Evolutionary conservation across 164 flowering plant genomes (phyloP), one percentile per base, ranked within the genome.

Genomic region (Kalanchoe fedtschenkoi): DNA sequence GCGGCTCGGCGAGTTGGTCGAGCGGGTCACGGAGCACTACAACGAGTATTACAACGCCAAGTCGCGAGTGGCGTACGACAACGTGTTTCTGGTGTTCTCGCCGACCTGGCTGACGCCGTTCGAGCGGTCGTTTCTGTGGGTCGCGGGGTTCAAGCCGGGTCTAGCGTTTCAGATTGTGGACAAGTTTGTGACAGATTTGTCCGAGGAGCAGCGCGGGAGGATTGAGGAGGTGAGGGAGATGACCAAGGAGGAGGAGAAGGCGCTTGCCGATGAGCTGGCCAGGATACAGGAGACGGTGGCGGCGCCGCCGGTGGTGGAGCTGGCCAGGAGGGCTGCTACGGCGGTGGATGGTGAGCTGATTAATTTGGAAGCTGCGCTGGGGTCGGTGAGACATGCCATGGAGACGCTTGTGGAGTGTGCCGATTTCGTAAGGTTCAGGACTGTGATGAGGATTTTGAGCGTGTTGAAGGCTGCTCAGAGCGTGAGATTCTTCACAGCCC

Each of bases 401-500:
- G 65, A 62, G 55, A 10, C 47, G 17, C 28, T 61, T 35, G 65
- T 62, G 2, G 65, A 42, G 37, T 29, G 35, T 17, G 56, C 65
- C 10, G 76, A 75, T 34, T 41, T 14, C 6, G 60, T 72, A 11
- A 63, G 74, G 63, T 26, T 37, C 16, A 33, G 24, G 21, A 68
- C 76, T 2, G 70, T 58, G 46, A 56, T 58, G 42, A 55, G 41
- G 38, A 62, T 72, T 24, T 63, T 61, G 56, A 74, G 70, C 43
- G 61, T 72, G 14, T 53, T 75, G 29, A 60, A 16, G 4, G 61
- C 76, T 19, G 57, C 17, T 30, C 76, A 75, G 63, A 34, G 54
- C 1, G 62, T 70, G 2, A 72, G 35, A 66, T 72, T 75, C 62
- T 64, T 72, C 41, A 69, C 70, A 14, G 65, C 71, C 13, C 67